These are phyloP conservation scores for Colletotrichum liriopes DNA, from an alignment of 2,329 filamentous ascomycete species.

Conservation along the genomic window DNA sequence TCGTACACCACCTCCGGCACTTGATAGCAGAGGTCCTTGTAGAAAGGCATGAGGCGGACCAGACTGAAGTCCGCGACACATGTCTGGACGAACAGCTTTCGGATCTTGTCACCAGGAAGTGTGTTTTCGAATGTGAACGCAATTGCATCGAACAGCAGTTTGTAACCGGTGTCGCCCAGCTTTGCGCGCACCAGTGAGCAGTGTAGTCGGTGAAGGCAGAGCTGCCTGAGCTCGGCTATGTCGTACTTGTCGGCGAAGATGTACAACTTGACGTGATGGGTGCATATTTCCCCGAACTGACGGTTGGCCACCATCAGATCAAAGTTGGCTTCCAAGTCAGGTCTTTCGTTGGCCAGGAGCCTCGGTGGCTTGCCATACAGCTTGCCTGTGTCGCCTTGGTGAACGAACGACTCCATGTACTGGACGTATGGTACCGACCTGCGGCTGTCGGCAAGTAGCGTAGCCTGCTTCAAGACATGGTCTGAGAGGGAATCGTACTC, in stretches of 20 bases:
- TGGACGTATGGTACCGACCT: not conserved
- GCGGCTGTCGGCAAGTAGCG: not conserved
- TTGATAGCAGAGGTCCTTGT: not conserved
- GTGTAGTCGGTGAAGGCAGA: conserved; percentile 2
- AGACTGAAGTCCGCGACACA: not conserved
- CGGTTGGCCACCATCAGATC: not conserved
- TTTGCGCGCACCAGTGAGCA: not conserved
- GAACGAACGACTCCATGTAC: conserved; percentile 2
- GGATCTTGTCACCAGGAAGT: not conserved
- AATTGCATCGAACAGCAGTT: not conserved
- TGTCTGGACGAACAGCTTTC: conserved; percentile 6
- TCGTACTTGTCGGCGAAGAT: conserved; percentile 24
- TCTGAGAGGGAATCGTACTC: not conserved
- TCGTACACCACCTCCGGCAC: conserved; percentile 7
- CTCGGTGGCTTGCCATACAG: not conserved
- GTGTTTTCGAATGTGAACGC: conserved; percentile 1
- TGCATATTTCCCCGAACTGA: not conserved
- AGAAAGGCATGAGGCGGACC: not conserved
- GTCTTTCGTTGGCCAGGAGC: no score
- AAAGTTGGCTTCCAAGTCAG: not conserved
- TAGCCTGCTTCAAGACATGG: not conserved
- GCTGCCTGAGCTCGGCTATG: not conserved
- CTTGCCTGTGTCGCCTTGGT: not conserved
- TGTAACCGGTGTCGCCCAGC: not conserved
- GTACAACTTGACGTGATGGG: conserved; percentile 21